phyloP scores from a whole-genome alignment of 805 yeast genomes.

The Tetrapisispora nanseiensis region DNA sequence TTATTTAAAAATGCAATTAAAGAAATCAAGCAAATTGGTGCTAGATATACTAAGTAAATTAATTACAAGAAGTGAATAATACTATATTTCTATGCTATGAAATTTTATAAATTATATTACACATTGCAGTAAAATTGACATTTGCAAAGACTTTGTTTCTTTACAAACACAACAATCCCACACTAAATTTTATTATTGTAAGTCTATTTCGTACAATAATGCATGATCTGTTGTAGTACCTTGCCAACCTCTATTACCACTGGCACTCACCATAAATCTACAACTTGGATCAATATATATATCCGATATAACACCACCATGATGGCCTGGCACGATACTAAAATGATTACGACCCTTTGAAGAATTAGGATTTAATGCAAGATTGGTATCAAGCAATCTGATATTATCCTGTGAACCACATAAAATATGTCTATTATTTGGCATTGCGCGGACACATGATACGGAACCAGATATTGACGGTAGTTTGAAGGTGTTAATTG shows the following conservation, averaged over 20 bases:
- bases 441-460: conserved; percentile 67
- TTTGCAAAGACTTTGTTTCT: no score
- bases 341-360: conserved; percentile 47
- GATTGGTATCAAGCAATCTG: conserved; percentile 47
- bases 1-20: no score
- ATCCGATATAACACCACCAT: conserved; percentile 78
- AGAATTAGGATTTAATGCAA: neutral
- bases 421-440: conserved; percentile 65
- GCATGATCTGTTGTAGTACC: conserved; percentile 73
- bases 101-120: no score
- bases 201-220: conserved; percentile 67
- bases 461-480: conserved; percentile 90
- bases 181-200: conserved; percentile 19
- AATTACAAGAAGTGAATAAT: neutral
- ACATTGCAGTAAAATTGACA: no score
- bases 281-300: conserved; percentile 80
- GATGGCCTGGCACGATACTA: conserved; percentile 90
- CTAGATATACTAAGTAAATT: no score
- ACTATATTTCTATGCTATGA: neutral
- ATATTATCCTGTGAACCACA: conserved; percentile 90
- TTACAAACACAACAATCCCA: no score
- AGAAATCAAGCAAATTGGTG: no score
- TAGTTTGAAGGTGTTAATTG: conserved; percentile 53
- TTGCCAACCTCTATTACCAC: conserved; percentile 96
- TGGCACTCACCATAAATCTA: conserved; percentile 73